Percentiles rank a stretch among this genome's conserved stretches.
phyloP scores from a whole-genome alignment of 169 alveolate species.

The Cryptosporidium bovis region DNA sequence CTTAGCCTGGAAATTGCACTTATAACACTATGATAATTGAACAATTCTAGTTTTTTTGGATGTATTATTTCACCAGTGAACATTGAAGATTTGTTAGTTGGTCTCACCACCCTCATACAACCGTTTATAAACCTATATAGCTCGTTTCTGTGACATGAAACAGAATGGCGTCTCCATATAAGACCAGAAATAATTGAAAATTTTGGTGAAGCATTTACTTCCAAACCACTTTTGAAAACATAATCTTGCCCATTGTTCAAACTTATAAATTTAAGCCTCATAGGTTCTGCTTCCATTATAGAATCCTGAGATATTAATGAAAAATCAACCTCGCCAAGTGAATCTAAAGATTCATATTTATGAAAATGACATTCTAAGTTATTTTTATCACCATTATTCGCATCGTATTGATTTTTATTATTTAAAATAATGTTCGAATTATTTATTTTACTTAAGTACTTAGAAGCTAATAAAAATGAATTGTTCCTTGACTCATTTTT shows the following conservation, averaged over 20 bases:
- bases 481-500: background rate
- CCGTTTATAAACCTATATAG: slow-evolving; percentile 33
- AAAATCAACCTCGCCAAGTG: slow-evolving; percentile 62
- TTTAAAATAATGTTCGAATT: background rate
- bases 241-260: slow-evolving; percentile 54
- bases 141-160: slow-evolving; percentile 30
- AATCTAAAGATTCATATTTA: slow-evolving; percentile 35
- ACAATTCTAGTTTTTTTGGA: slow-evolving; percentile 43
- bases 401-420: background rate
- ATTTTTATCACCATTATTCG: background rate
- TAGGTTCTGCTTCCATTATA: slow-evolving; percentile 53
- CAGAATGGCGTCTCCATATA: slow-evolving; percentile 57
- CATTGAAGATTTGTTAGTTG: background rate
- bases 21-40: slow-evolving; percentile 31
- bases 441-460: background rate
- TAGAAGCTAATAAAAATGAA: background rate
- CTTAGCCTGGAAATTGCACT: slow-evolving; percentile 15
- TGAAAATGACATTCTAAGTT: background rate
- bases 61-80: background rate
- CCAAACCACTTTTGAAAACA: slow-evolving; percentile 14
- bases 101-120: slow-evolving; percentile 16
- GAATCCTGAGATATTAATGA: slow-evolving; percentile 46
- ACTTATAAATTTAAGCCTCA: slow-evolving; percentile 49
- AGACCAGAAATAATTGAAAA: slow-evolving; percentile 64
- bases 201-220: slow-evolving; percentile 27